These are phyloP conservation scores for Lactarius evosmus DNA, from an alignment of 768 basidiomycete genomes.

Conservation along the genomic window DNA sequence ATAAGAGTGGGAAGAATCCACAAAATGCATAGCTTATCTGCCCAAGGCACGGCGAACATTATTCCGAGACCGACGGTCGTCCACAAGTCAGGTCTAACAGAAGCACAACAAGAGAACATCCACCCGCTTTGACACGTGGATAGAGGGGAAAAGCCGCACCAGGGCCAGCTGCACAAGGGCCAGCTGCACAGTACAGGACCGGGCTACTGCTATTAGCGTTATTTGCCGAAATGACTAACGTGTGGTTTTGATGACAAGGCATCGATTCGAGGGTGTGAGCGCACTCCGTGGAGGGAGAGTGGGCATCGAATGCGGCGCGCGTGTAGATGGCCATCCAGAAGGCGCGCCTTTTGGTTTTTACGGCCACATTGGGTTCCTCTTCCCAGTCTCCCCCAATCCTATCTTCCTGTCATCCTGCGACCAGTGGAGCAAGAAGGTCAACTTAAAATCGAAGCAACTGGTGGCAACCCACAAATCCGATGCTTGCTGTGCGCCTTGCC, in stretches of 20 bases:
- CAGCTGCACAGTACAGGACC: not conserved
- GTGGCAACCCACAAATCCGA: not conserved
- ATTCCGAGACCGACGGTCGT: not conserved
- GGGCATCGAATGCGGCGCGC: no score
- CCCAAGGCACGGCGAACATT: not conserved
- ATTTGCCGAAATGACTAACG: not conserved
- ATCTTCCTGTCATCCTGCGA: not conserved
- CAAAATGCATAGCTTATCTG: not conserved
- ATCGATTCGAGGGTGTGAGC: not conserved
- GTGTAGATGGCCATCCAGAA: not conserved
- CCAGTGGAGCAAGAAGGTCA: not conserved
- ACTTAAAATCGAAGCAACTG: not conserved
- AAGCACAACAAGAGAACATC: not conserved
- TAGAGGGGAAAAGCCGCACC: not conserved
- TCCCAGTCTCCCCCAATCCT: not conserved
- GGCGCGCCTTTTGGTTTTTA: not conserved
- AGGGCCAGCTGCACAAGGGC: not conserved
- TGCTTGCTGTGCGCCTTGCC: not conserved
- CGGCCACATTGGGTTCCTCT: no score
- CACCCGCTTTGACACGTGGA: not conserved
- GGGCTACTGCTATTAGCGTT: not conserved
- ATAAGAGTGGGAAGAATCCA: not conserved
- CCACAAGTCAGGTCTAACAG: not conserved
- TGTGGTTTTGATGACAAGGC: not conserved
- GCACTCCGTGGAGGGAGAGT: no score